Evolutionary conservation across 495 filamentous ascomycete species (phyloP).

Genomic region (Neurospora hispaniola): DNA sequence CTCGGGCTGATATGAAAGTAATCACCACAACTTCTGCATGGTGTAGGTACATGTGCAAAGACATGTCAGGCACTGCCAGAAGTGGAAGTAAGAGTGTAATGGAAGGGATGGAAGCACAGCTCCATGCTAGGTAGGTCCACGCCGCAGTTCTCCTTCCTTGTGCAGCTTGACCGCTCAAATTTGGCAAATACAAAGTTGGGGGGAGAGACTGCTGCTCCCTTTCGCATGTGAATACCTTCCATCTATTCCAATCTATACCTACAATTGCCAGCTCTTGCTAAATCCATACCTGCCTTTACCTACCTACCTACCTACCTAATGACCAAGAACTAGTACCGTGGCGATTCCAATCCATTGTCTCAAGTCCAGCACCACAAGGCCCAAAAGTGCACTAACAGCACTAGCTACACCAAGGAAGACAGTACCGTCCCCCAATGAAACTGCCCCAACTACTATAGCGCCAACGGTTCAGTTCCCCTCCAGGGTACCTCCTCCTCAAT

Average conservation of each 20-base stretch:
- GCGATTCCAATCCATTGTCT: background rate
- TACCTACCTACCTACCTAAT: background rate
- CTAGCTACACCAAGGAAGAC: too few species aligned
- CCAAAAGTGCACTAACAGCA: background rate
- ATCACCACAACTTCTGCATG: background rate
- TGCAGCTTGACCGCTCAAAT: background rate
- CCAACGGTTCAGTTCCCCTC: background rate
- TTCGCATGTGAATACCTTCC: background rate
- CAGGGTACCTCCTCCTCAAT: constrained; percentile 15
- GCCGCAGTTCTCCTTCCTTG: background rate
- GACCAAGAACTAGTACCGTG: background rate
- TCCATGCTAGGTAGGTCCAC: background rate
- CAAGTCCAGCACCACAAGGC: background rate
- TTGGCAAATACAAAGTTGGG: background rate
- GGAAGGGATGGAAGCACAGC: background rate
- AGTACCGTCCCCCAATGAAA: too few species aligned
- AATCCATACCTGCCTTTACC: background rate
- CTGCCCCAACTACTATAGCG: background rate
- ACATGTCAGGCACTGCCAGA: background rate
- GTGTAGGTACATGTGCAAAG: background rate
- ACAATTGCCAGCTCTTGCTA: background rate
- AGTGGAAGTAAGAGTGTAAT: background rate
- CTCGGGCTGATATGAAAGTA: background rate
- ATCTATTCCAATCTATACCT: background rate
- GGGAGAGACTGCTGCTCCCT: background rate